Base-by-base conservation (phyloP, 2,329 filamentous ascomycete species). In the Chrysoporthe austroafricana region DNA sequence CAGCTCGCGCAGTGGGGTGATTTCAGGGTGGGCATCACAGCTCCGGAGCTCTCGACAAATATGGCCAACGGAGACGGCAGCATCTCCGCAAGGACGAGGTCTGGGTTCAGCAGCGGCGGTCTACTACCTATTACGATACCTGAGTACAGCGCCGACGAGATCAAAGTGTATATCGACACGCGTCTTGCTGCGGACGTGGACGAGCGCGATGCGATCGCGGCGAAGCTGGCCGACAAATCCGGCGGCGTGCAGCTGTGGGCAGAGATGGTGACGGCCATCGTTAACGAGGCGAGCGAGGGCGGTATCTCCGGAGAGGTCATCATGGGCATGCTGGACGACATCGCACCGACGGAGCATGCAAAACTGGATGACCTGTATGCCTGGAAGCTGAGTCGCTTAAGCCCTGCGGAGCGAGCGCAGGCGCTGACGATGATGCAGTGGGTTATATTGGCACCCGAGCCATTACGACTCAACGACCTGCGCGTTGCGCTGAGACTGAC, bases 201-300 rank as follows among this genome's bases (percentile, higher is more conserved):
- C 21, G 74, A 75, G 59, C 71, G 76, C 1, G 72, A 73, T 64
- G 56, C 60, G 5, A 75, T 74, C 0, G 76, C 76, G 11, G 69
- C 73, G 21, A 70, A 64, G 34, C 74, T 78, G 34, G 74, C 71
- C 1, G 65, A 70, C 6, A 77, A 76, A 57, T 72, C 77, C 0
- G 71, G 68, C 3, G 77, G 77, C 34, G 73, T 76, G 21, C 76
- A 78, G 60, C 69, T 78, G 8, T 79, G 77, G 77, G 76, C 76
- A 1, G 76, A 78, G 69, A 76, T 78, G 44, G 75, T 77, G 1
- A 76, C 78, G 48, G 75, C 76, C 57, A 77, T 79, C 18, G 70
- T 78, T n/a, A 79, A 79, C 62, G 74, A 76, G 11, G 77, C 77
- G 62, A 76, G 77, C 61, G 71, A 70, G 8, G 77, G 77, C 57